Percentiles rank a stretch among this genome's conserved stretches.
Evolutionary conservation across 2,329 filamentous ascomycete genomes (phyloP).

Genomic region (Trichophyton verrucosum): DNA sequence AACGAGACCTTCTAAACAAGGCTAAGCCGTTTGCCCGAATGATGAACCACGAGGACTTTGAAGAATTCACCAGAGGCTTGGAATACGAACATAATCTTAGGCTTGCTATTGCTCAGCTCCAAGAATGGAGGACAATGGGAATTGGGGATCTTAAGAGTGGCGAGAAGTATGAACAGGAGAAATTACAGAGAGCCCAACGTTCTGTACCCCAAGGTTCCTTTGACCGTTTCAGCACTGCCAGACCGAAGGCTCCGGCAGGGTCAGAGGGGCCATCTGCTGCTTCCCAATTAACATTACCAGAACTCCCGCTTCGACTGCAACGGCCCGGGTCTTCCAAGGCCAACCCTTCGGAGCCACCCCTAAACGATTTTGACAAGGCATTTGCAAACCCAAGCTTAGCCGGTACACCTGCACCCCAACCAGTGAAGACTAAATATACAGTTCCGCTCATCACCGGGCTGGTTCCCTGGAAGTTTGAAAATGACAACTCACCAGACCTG

Average conservation of each 20-base stretch:
- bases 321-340: slow-evolving; percentile 25
- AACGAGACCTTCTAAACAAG: slow-evolving; percentile 80
- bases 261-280: slow-evolving; percentile 63
- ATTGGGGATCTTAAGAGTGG: slow-evolving; percentile 77
- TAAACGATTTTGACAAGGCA: slow-evolving; percentile 43
- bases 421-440: slow-evolving; percentile 40
- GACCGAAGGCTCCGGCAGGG: slow-evolving; percentile 56
- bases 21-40: slow-evolving; percentile 92
- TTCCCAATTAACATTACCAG: slow-evolving; percentile 63
- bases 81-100: slow-evolving; percentile 85
- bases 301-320: slow-evolving; percentile 54
- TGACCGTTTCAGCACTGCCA: slow-evolving; percentile 65
- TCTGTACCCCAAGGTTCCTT: slow-evolving; percentile 62
- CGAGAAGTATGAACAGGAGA: slow-evolving; percentile 87
- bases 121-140: slow-evolving; percentile 79
- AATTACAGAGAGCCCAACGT: slow-evolving; percentile 57
- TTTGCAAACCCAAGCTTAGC: slow-evolving; percentile 44
- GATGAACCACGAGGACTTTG: slow-evolving; percentile 90
- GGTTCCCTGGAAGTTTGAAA: slow-evolving; percentile 50
- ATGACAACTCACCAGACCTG: slow-evolving; percentile 62
- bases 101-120: slow-evolving; percentile 76
- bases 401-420: slow-evolving; percentile 26
- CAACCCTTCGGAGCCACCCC: slow-evolving; percentile 23
- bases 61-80: slow-evolving; percentile 69
- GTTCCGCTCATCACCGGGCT: slow-evolving; percentile 37